phyloP scores from a whole-genome alignment of 306 rosid genomes.

The Inga laurina region DNA sequence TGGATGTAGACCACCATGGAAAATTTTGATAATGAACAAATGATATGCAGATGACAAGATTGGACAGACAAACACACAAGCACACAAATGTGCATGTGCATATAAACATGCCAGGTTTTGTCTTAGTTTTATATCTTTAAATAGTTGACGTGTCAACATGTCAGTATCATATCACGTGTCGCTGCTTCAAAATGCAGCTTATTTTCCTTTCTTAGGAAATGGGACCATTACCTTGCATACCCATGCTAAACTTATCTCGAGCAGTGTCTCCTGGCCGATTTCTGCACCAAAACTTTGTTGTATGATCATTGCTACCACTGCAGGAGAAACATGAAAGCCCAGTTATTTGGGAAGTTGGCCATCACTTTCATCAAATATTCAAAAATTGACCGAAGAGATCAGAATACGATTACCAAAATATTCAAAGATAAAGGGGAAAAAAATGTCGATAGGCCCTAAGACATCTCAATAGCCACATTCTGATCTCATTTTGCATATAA shows the following conservation, averaged over 20 bases:
- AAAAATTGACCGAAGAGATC: constrained; percentile 16
- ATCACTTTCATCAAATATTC: constrained; percentile 11
- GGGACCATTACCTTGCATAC: constrained; percentile 58
- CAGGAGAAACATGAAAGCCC: constrained; percentile 34
- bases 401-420: neutral
- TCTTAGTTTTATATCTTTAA: neutral
- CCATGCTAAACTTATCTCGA: constrained; percentile 77
- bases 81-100: neutral
- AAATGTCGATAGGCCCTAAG: neutral
- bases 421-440: neutral
- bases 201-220: constrained; percentile 10
- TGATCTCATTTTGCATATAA: neutral
- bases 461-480: constrained; percentile 1
- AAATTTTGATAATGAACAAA: neutral
- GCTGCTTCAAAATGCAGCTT: neutral
- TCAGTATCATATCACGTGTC: neutral
- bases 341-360: constrained; percentile 17
- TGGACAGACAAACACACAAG: neutral
- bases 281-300: constrained; percentile 97
- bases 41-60: neutral
- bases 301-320: constrained; percentile 99
- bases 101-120: neutral
- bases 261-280: constrained; percentile 94
- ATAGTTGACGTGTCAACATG: neutral
- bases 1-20: neutral